Percentiles rank a stretch among this genome's conserved stretches.
Evolutionary conservation across 768 basidiomycete species (phyloP).

Genomic region (Suillus bovinus): DNA sequence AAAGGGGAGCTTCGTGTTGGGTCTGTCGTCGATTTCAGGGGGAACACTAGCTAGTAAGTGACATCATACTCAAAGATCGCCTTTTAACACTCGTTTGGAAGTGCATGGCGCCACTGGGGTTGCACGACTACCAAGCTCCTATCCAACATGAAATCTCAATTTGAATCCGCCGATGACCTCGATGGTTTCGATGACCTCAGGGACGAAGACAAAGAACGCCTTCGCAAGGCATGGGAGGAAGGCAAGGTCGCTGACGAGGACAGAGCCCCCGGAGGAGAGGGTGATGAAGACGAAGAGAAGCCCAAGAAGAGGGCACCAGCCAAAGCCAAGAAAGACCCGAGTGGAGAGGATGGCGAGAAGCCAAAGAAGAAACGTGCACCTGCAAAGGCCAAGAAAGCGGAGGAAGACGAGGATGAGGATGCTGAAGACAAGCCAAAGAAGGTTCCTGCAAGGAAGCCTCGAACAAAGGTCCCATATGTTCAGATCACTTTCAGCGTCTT

Average conservation of each 20-base stretch:
- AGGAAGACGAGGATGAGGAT: constrained; percentile 38
- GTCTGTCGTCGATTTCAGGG: constrained; percentile 70
- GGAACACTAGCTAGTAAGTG: constrained; percentile 65
- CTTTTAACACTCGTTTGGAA: constrained; percentile 25
- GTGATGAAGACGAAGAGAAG: constrained; percentile 49
- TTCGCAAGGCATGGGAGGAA: constrained; percentile 71
- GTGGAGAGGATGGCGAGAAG: constrained; percentile 36
- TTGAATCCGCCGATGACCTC: constrained; percentile 62
- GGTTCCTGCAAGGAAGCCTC: constrained; percentile 36
- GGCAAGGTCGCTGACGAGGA: constrained; percentile 85
- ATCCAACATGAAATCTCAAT: constrained; percentile 64
- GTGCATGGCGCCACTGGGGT: constrained; percentile 91
- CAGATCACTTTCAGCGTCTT: constrained; percentile 6
- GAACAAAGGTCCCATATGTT: constrained; percentile 31
- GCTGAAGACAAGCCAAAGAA: constrained; percentile 32
- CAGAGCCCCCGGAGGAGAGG: constrained; percentile 50
- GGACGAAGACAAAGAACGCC: constrained; percentile 67
- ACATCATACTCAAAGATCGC: neutral
- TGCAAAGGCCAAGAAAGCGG: constrained; percentile 31
- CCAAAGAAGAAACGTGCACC: constrained; percentile 36
- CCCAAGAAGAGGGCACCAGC: constrained; percentile 55
- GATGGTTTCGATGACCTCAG: constrained; percentile 83
- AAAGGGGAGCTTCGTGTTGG: constrained; percentile 80
- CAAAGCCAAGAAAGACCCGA: constrained; percentile 36
- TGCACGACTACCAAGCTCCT: constrained; percentile 74